Evolutionary conservation across 164 flowering plant genomes (phyloP).

Genomic region (Nymphaea thermarum): DNA sequence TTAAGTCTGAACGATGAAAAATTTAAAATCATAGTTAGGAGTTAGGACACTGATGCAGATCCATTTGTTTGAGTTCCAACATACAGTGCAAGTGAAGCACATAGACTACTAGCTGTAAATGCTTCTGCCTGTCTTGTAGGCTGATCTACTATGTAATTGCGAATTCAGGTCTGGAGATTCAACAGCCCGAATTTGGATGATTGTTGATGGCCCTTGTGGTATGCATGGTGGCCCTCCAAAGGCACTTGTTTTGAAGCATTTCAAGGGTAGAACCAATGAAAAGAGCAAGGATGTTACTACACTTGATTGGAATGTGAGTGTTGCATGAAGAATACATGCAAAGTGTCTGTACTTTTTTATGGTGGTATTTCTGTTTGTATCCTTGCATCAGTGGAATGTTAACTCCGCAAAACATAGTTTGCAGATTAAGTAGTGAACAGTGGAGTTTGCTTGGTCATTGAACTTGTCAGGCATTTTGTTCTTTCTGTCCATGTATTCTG

Average conservation of each 20-base stretch:
- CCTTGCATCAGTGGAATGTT: neutral
- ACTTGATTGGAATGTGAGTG: constrained; percentile 98
- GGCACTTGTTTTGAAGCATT: constrained; percentile 75
- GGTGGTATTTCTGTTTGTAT: neutral
- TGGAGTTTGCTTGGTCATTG: neutral
- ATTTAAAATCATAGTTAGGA: too few species aligned
- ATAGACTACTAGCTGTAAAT: neutral
- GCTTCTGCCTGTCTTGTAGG: neutral
- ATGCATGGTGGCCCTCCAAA: constrained; percentile 43
- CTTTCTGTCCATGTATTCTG: neutral
- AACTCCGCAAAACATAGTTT: neutral
- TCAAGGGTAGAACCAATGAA: constrained; percentile 75
- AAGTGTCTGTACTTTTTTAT: neutral
- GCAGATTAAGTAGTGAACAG: neutral
- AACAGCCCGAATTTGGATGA: constrained; percentile 91
- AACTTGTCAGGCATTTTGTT: neutral
- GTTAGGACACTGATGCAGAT: too few species aligned
- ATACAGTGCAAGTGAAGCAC: too few species aligned
- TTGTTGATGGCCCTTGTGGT: constrained; percentile 50
- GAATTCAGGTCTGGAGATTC: constrained; percentile 82
- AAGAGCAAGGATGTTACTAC: constrained; percentile 94
- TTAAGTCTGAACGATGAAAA: too few species aligned
- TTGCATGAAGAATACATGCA: neutral
- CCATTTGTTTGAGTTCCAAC: too few species aligned
- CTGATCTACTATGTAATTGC: constrained; percentile 2